Conservation (phyloP, 352 stramenopile species). For the Globisporangium orthogonon region DNA sequence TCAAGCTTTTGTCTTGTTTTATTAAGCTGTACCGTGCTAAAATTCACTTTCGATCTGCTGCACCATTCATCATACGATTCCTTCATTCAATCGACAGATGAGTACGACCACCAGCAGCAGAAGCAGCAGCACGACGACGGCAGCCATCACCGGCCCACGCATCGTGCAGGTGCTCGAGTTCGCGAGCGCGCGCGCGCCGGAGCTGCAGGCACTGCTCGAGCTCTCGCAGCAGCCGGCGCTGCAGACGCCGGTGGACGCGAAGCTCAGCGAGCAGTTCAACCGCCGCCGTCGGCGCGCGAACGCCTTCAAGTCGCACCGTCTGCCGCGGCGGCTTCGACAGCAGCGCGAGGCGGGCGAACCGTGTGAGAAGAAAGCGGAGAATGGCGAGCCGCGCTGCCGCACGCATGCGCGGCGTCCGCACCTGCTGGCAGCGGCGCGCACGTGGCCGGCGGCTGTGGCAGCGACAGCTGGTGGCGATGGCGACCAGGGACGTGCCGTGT, state of each 20-base stretch:
- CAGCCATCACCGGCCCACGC: conserved; percentile 6
- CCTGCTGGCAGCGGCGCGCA: conserved; percentile 28
- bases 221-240: conserved; percentile 28
- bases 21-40: neutral
- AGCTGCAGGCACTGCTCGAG: conserved; percentile 73
- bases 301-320: conserved; percentile 68
- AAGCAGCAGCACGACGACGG: no score
- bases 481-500: conserved; percentile 22
- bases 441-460: conserved; percentile 29
- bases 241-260: conserved; percentile 20
- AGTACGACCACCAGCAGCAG: neutral
- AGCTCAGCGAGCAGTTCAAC: conserved; percentile 47
- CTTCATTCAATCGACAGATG: neutral
- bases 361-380: neutral
- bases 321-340: conserved; percentile 50
- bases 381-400: conserved; percentile 28
- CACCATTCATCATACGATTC: no score
- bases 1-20: neutral
- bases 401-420: conserved; percentile 58
- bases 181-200: conserved; percentile 50
- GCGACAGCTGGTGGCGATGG: conserved; percentile 29
- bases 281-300: conserved; percentile 68
- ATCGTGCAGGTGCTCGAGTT: conserved; percentile 81
- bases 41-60: no score
- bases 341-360: conserved; percentile 1